phyloP scores from a whole-genome alignment of 2,329 filamentous ascomycete genomes.

The Penicillium sp. region DNA sequence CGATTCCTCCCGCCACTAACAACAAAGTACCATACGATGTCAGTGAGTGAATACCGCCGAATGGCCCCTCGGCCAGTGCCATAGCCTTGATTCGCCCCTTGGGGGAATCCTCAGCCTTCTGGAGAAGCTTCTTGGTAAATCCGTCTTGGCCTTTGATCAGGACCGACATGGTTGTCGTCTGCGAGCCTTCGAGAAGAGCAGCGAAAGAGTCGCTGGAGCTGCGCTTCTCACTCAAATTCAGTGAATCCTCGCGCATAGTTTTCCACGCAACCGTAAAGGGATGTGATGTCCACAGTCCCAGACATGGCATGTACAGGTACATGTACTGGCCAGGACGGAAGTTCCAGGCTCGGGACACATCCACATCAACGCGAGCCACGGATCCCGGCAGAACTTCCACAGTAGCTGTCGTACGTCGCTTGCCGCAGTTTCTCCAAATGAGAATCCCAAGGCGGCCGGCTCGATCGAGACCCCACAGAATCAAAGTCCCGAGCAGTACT shows the following conservation, averaged over 20 bases:
- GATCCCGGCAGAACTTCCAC: constrained; percentile 55
- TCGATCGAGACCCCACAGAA: constrained; percentile 38
- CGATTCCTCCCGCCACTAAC: constrained; percentile 36
- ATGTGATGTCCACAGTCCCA: constrained; percentile 42
- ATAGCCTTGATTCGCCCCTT: constrained; percentile 25
- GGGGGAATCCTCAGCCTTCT: constrained; percentile 24
- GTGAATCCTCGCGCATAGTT: constrained; percentile 17
- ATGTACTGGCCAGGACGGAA: constrained; percentile 50
- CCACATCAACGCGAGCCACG: constrained; percentile 47
- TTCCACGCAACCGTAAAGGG: constrained; percentile 43
- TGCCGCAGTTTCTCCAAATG: constrained; percentile 50
- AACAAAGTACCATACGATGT: constrained; percentile 34
- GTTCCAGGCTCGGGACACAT: constrained; percentile 29
- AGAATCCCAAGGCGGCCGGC: constrained; percentile 46
- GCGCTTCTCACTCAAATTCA: constrained; percentile 22
- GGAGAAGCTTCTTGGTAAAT: constrained; percentile 31
- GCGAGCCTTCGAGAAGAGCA: constrained; percentile 23
- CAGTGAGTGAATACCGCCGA: constrained; percentile 31
- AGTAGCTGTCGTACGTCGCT: constrained; percentile 46
- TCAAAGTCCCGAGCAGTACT: constrained; percentile 30
- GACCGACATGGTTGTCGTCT: constrained; percentile 31
- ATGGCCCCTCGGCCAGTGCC: constrained; percentile 35
- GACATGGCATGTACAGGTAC: constrained; percentile 53
- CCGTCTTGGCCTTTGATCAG: constrained; percentile 33
- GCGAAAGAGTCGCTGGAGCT: constrained; percentile 30